Percentiles rank a stretch among this genome's conserved stretches.
phyloP scores from a whole-genome alignment of 805 yeast genomes.

The Candida montana region DNA sequence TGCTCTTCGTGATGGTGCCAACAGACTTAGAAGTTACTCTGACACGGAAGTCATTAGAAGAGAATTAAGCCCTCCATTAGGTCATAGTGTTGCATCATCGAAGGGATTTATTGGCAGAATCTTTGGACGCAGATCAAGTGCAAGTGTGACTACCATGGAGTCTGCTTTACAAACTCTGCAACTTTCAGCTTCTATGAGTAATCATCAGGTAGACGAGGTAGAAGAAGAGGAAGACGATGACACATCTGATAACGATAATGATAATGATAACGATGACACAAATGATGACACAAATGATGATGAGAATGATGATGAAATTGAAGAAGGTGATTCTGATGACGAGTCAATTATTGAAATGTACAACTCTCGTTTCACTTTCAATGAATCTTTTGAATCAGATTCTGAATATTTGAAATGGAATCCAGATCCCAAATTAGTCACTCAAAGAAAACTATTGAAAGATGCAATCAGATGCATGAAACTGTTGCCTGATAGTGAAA shows the following conservation, averaged over 20 bases:
- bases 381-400: constrained; percentile 14
- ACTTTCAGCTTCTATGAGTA: neutral
- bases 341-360: neutral
- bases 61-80: constrained; percentile 20
- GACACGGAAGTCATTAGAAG: constrained; percentile 25
- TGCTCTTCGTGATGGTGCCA: constrained; percentile 2
- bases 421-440: constrained; percentile 35
- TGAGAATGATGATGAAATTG: constrained; percentile 4
- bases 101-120: constrained; percentile 6
- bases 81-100: constrained; percentile 12
- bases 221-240: constrained; percentile 22
- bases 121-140: constrained; percentile 2
- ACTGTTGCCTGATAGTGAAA: constrained; percentile 45
- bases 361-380: neutral
- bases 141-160: neutral
- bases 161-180: neutral
- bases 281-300: constrained; percentile 9
- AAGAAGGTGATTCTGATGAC: constrained; percentile 1
- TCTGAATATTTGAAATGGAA: constrained; percentile 35
- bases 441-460: constrained; percentile 38
- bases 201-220: neutral
- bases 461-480: constrained; percentile 55
- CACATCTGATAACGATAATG: constrained; percentile 13
- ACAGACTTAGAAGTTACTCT: constrained; percentile 23
- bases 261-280: constrained; percentile 14